A percentile compares a stretch with the other conserved stretches of the same genome.
These are phyloP conservation scores for Candida insectalens DNA, from an alignment of 805 yeast genomes.

Conservation along the genomic window DNA sequence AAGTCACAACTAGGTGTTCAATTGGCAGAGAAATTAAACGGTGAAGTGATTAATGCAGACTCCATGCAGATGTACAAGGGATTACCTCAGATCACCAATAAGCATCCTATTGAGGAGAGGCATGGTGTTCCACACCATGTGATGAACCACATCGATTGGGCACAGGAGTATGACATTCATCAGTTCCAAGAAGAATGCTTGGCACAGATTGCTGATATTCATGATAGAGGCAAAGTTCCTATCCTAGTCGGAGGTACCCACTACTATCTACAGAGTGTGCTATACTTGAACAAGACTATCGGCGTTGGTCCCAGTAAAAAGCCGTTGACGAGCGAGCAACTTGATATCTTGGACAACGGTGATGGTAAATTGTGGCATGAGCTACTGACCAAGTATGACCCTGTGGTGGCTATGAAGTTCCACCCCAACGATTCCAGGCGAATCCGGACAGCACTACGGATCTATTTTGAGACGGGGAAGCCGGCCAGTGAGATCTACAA, in stretches of 20 bases:
- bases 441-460: slow-evolving; percentile 71
- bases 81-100: slow-evolving; percentile 74
- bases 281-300: slow-evolving; percentile 63
- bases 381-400: slow-evolving; percentile 48
- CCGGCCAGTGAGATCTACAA: slow-evolving; percentile 64
- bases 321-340: slow-evolving; percentile 22
- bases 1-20: slow-evolving; percentile 82
- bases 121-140: slow-evolving; percentile 76
- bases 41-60: slow-evolving; percentile 92
- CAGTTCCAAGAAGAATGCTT: slow-evolving; percentile 68
- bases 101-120: slow-evolving; percentile 78
- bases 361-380: slow-evolving; percentile 41
- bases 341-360: slow-evolving; percentile 43
- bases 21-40: slow-evolving; percentile 64
- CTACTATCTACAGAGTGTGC: slow-evolving; percentile 73
- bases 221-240: slow-evolving; percentile 62
- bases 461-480: slow-evolving; percentile 56
- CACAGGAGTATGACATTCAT: slow-evolving; percentile 72
- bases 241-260: slow-evolving; percentile 95
- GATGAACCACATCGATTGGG: slow-evolving; percentile 76
- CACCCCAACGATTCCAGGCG: slow-evolving; percentile 88
- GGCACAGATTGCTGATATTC: slow-evolving; percentile 52
- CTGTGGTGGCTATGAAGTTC: slow-evolving; percentile 64
- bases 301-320: slow-evolving; percentile 9
- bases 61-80: slow-evolving; percentile 90